Evolutionary conservation across 2,329 filamentous ascomycete genomes (phyloP), one percentile per base, ranked within the genome.

Genomic region (Emmonsiellopsis sp.): DNA sequence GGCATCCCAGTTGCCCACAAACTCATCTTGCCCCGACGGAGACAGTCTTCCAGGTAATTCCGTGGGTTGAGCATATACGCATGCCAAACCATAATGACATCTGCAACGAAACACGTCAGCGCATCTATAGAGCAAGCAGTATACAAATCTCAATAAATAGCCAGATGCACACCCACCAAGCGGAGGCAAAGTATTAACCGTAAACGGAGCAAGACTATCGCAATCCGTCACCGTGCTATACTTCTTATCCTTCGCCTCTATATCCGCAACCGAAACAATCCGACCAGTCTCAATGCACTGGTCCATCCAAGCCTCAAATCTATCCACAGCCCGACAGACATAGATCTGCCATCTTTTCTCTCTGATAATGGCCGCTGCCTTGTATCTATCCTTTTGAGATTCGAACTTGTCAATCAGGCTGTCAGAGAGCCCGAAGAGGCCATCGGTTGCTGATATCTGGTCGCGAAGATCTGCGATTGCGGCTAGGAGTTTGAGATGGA

Each of bases 41-140:
- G 72, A 62, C 82, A 83, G 64, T 92, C 87, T 61, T 91, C 86
- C 4, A 89, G 77, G 63, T 83, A 91, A n/a, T 73, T 74, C 41
- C 84, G 76, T 0, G 87, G 87, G 60, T 90, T 91, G 3, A 92
- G 79, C 81, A 88, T 85, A 63, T 88, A 87, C 0, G 85, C 74
- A 67, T 92, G 87, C 83, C 85, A 87, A 0, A 91, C 83, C 84
- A 91, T 87, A 15, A 90, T 68, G 0, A 91, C 80, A 68, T 91
- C 87, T 76, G 67, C 67, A 38, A 60, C 13, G 40, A n/a, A 38
- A 45, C 20, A n/a, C 2, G 34, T 47, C n/a, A 46, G 35, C 6
- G 26, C 13, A 32, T 32, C 16, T 52, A 62, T n/a, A 10, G 40
- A 10, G 40, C 15, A 26, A n/a, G 32, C 20, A 7, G 9, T 32